These are phyloP conservation scores for Tulasnella sp. DNA, from an alignment of 768 basidiomycete genomes.

Conservation along the genomic window DNA sequence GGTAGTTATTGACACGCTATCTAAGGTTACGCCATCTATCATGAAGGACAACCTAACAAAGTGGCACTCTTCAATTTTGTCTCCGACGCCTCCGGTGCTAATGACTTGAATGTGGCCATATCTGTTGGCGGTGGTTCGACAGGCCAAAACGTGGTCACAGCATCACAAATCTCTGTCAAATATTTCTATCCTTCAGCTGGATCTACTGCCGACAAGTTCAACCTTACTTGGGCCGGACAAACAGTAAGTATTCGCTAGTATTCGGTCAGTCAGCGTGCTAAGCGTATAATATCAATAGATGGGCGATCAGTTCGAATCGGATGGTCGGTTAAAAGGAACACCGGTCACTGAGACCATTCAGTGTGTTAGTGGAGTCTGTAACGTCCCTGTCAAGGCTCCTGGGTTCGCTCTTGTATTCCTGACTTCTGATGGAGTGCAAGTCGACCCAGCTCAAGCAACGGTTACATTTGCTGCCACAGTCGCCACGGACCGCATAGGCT, in stretches of 20 bases:
- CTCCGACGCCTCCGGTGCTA: slow-evolving; percentile 9
- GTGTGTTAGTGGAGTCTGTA: slow-evolving; percentile 2
- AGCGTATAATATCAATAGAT: too few species aligned
- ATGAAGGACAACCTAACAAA: slow-evolving; percentile 39
- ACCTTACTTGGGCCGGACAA: slow-evolving; percentile 8
- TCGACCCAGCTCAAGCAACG: slow-evolving; percentile 20
- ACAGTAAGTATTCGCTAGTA: too few species aligned
- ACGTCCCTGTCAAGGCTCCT: slow-evolving; percentile 11
- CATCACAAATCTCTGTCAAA: slow-evolving; percentile 8
- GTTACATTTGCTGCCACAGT: slow-evolving; percentile 45
- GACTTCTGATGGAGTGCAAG: neutral
- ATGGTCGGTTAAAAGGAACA: slow-evolving; percentile 11
- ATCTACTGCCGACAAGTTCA: slow-evolving; percentile 11
- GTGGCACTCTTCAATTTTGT: slow-evolving; percentile 16
- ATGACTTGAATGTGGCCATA: slow-evolving; percentile 5
- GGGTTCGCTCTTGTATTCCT: slow-evolving; percentile 16
- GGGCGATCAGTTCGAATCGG: slow-evolving; percentile 15
- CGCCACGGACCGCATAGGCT: slow-evolving; percentile 30
- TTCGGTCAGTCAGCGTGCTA: too few species aligned
- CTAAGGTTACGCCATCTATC: slow-evolving; percentile 62
- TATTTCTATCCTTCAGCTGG: slow-evolving; percentile 6
- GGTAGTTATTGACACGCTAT: too few species aligned
- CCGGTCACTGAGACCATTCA: slow-evolving; percentile 11
- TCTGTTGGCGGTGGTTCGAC: slow-evolving; percentile 6
- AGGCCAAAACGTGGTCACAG: neutral